Base-by-base conservation (phyloP, 305 asterid genomes). In the Rubia tinctorum region DNA sequence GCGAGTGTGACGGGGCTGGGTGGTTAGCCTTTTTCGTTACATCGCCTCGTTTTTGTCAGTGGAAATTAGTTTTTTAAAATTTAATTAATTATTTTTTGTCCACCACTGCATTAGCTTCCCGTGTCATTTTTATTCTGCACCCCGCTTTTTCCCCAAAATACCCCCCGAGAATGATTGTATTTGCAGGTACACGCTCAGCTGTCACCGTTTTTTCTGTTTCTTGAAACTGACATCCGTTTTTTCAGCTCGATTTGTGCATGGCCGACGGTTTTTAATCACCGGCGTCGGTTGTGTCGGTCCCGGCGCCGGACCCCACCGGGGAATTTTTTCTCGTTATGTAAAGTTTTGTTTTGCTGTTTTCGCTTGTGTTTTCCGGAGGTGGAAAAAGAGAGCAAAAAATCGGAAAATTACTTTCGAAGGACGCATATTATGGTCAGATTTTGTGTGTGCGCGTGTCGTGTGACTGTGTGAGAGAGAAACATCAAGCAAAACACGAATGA, bases 401-500 rank as follows among this genome's bases (percentile, higher is more conserved):
- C 10, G 71, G 69, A 73, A 77, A 76, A 78, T 76, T 86, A 83
- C 87, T 83, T 82, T 69, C 78, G 79, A 79, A 82, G 83, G 78
- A 87, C 84, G 86, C 84, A 67, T 80, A 66, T 65, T 42, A 77
- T 78, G 74, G 85, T 82, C 88, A 85, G 89, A 83, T 55, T 67
- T 75, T 68, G 61, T 55, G 77, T 4, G 40, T 9, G 44, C 30
- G 77, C 39, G 40, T 9, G 44, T n/a, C n/a, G n/a, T 53, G 60
- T 53, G 60, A 17, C 60, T 53, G 60, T 18, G 60, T 10, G 30
- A 25, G 47, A 56, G 63, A 39, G 47, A 27, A 17, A 3, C 27
- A 44, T 20, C 10, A 5, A 37, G 40, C 40, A 37, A 5, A 34
- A 12, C 47, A 76, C 74, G 77, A 76, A 82, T 72, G 83, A 81